Base-by-base conservation (phyloP, 441 rosid genomes). In the Erodium trifolium region DNA sequence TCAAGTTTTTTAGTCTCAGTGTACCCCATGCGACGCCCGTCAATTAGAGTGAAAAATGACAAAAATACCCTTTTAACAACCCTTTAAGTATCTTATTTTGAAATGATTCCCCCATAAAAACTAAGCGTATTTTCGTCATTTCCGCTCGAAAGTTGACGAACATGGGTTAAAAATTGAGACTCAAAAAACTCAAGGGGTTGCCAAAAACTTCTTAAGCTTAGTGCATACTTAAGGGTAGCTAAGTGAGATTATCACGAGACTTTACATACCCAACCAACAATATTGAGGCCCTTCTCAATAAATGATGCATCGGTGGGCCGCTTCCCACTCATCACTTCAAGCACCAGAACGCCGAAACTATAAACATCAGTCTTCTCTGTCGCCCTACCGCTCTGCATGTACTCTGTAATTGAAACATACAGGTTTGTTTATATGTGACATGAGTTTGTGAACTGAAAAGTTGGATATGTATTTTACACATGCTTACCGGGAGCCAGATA, bases 301-400 rank as follows among this genome's bases (percentile, higher is more conserved):
- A 88, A 92, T 13, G 96, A 82, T 70, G 99, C 93, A 82, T 95
- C 98, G 4, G 98, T 90, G 3, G 99, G 99, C 67, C 94, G 88
- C 83, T 90, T 95, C 71, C 98, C 97, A 76, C 99, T 90, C 80
- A 92, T 73, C 17, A 95, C 84, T 86, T 95, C 99, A 66, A 95
- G 98, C 83, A 90, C 87, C 72, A 92, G 78, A 73, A 90, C 97
- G 67, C 99, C 99, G 63, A 95, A 95, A 78, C 99, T 92, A 71
- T 92, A 95, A 23, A 92, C 98, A 75, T 95, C 99, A 12, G 92
- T 92, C 83, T 90, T 95, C 77, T 95, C 99, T 5, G 99, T 95
- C 72, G 99, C 98, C 80, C 99, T 86, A 75, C 99, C 99, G 72
- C 97, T 95, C 77, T 85, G 96, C 99, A 92, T 92, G 70, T 92